phyloP scores from a whole-genome alignment of 1,284 basidiomycete species.

The Boletellus sp. region DNA sequence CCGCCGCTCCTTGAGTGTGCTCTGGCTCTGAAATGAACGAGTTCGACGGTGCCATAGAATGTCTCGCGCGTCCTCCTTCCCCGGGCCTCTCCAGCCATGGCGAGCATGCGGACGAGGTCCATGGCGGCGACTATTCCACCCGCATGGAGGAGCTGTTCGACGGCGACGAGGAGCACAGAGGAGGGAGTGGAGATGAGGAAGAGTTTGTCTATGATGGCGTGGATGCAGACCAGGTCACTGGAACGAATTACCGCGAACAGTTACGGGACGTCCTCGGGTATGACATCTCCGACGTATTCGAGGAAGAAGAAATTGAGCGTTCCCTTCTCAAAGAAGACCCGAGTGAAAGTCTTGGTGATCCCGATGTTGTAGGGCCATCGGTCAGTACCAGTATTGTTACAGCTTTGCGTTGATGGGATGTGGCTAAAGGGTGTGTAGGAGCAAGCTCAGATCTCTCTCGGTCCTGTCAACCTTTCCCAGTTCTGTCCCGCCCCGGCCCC shows the following conservation, averaged over 20 bases:
- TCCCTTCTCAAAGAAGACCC: slow-evolving; percentile 40
- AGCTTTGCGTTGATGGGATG: slow-evolving; percentile 12
- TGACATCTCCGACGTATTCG: slow-evolving; percentile 50
- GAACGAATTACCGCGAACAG: slow-evolving; percentile 57
- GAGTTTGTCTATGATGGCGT: slow-evolving; percentile 72
- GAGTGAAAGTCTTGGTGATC: slow-evolving; percentile 29
- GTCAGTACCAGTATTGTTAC: slow-evolving; percentile 35
- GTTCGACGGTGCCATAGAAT: background rate
- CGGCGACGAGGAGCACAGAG: slow-evolving; percentile 40
- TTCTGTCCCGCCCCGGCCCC: slow-evolving; percentile 38
- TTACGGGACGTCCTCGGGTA: slow-evolving; percentile 72
- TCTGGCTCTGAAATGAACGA: slow-evolving; percentile 8
- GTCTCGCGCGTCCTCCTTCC: slow-evolving; percentile 4
- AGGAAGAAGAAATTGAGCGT: slow-evolving; percentile 45
- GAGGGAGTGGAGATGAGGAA: slow-evolving; percentile 48
- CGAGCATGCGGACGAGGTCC: slow-evolving; percentile 31
- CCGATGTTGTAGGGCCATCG: slow-evolving; percentile 34
- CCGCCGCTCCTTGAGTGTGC: background rate
- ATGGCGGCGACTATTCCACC: slow-evolving; percentile 60
- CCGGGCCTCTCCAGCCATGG: slow-evolving; percentile 30
- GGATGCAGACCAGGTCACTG: slow-evolving; percentile 49
- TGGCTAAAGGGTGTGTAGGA: slow-evolving; percentile 21
- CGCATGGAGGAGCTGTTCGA: slow-evolving; percentile 72
- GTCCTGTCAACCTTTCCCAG: slow-evolving; percentile 41
- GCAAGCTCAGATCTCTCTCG: slow-evolving; percentile 40